Conservation (phyloP, 345 rosid genomes). For the Populus alba region DNA sequence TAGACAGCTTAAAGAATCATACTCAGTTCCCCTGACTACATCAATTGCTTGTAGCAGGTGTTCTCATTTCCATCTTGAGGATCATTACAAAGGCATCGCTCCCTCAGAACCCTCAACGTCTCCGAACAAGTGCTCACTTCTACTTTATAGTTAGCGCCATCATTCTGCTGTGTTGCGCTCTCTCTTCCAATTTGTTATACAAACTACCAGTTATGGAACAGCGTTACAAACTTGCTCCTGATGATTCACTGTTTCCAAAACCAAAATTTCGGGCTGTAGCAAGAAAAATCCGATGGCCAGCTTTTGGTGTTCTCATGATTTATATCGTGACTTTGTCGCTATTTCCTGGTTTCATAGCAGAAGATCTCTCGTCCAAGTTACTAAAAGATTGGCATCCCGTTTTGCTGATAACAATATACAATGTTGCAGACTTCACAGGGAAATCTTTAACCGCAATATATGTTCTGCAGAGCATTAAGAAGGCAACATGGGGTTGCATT, state of each 20-base stretch:
- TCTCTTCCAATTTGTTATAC: constrained; percentile 56
- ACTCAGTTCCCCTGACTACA: neutral
- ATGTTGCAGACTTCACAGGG: constrained; percentile 67
- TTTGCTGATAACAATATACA: constrained; percentile 67
- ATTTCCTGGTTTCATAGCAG: constrained; percentile 82
- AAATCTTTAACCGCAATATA: constrained; percentile 69
- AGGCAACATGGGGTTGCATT: constrained; percentile 63
- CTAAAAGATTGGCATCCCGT: constrained; percentile 77
- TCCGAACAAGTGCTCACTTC: constrained; percentile 67
- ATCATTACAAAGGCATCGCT: constrained; percentile 79
- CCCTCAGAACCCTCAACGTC: constrained; percentile 65
- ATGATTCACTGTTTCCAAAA: constrained; percentile 30
- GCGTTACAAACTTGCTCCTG: constrained; percentile 27
- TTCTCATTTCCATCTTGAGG: constrained; percentile 69
- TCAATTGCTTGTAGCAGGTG: constrained; percentile 41
- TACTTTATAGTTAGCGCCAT: constrained; percentile 68
- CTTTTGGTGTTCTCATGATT: constrained; percentile 52
- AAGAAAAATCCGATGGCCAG: constrained; percentile 55
- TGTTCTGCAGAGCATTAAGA: constrained; percentile 47
- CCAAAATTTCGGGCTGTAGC: constrained; percentile 46
- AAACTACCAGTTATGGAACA: constrained; percentile 75
- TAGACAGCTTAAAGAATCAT: neutral
- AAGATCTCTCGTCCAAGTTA: constrained; percentile 49
- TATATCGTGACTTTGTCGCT: constrained; percentile 73
- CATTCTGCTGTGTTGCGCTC: constrained; percentile 57